Conservation (phyloP, 306 rosid species). For the Spatholobus suberectus region DNA sequence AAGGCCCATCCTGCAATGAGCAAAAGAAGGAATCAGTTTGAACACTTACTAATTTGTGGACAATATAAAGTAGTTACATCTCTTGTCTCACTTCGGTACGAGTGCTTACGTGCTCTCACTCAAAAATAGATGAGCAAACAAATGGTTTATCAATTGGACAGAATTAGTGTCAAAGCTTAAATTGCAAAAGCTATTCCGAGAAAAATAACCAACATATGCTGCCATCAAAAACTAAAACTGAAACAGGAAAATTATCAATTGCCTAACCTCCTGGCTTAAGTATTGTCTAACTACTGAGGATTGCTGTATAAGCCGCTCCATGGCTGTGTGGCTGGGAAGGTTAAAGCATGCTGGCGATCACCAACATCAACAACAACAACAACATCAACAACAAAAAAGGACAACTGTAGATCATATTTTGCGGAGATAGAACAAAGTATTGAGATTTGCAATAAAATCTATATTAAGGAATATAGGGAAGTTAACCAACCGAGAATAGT, state of each 20-base stretch:
- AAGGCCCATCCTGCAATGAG: slow-evolving; percentile 66
- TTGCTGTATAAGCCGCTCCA: slow-evolving; percentile 88
- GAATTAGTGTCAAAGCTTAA: not conserved
- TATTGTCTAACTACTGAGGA: slow-evolving; percentile 70
- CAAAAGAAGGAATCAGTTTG: slow-evolving; percentile 38
- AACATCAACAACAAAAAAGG: not conserved
- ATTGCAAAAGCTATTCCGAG: not conserved
- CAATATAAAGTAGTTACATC: not conserved
- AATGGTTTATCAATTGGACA: slow-evolving; percentile 7
- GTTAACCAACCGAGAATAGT: slow-evolving; percentile 76
- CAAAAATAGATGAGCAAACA: slow-evolving; percentile 5
- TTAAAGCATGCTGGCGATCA: slow-evolving; percentile 65
- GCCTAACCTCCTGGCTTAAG: slow-evolving; percentile 71
- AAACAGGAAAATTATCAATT: slow-evolving; percentile 31
- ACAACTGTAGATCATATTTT: not conserved
- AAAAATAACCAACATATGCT: slow-evolving; percentile 30
- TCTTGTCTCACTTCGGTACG: not conserved
- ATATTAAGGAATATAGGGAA: not conserved
- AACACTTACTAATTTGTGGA: slow-evolving; percentile 10
- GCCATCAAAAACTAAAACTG: not conserved
- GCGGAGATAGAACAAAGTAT: not conserved
- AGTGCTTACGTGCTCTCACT: slow-evolving; percentile 12
- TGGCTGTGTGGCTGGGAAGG: slow-evolving; percentile 69
- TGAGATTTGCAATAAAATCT: not conserved
- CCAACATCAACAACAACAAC: slow-evolving; percentile 23